These are phyloP conservation scores for Torulaspora franciscae DNA, from an alignment of 805 yeast genomes.

Conservation along the genomic window DNA sequence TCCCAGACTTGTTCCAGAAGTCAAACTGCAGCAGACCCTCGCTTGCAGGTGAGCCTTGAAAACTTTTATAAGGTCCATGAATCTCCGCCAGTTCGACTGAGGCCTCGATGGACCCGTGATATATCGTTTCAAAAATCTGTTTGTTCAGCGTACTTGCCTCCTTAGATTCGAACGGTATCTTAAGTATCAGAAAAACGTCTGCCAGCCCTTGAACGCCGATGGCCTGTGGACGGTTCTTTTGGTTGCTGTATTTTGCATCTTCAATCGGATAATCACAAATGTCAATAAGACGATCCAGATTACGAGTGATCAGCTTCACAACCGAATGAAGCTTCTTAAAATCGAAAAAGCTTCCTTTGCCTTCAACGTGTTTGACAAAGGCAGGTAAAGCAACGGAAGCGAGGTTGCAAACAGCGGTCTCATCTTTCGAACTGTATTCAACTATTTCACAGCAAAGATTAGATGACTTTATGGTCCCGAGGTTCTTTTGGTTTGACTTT, in stretches of 20 bases:
- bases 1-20: constrained; percentile 56
- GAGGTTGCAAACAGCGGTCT: constrained; percentile 90
- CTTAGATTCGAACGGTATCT: constrained; percentile 83
- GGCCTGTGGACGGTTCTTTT: constrained; percentile 83
- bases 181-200: constrained; percentile 73
- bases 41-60: constrained; percentile 83
- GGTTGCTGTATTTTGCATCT: constrained; percentile 66
- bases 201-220: constrained; percentile 95
- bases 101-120: constrained; percentile 86
- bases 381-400: constrained; percentile 86
- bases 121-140: constrained; percentile 90
- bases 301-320: constrained; percentile 67
- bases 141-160: constrained; percentile 71
- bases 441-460: constrained; percentile 90
- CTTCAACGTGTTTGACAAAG: constrained; percentile 48
- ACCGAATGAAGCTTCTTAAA: constrained; percentile 69
- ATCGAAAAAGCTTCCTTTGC: constrained; percentile 50
- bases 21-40: constrained; percentile 80
- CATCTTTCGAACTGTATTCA: constrained; percentile 82
- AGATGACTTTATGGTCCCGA: constrained; percentile 88
- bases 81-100: constrained; percentile 71
- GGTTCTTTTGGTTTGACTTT: constrained; percentile 83
- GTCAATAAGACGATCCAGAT: constrained; percentile 79
- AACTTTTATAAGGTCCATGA: constrained; percentile 66
- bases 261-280: constrained; percentile 76